Base-by-base conservation (phyloP, 1,284 basidiomycete species). In the Uromyces viciae-fabae region DNA sequence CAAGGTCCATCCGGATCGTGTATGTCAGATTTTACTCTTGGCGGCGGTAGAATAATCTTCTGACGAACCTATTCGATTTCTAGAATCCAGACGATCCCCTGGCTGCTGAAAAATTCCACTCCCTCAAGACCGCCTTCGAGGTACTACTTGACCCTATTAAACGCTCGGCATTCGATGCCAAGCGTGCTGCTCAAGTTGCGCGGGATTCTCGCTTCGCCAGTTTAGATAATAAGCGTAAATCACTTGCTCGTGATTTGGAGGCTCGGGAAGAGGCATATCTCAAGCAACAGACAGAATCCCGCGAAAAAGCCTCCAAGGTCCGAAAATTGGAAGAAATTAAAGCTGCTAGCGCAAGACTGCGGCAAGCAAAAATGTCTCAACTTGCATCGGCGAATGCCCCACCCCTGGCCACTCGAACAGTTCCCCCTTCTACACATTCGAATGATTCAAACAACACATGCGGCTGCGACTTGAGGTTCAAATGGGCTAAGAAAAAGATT, bases 1-100 rank as follows among this genome's bases (percentile, higher is more conserved):
- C 28, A 80, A 80, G 25, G 77, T 80, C 22, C 77, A 80, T 80
- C 77, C 77, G 62, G 77, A 80, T 31, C 46, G 77, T 49, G 77
- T 80, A 49, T 72, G 77, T 52, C 46, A 66, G 22, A 25, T 3
- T 66, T 3, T 60, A 8, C 25, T 3, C 25, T 31, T 60, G 4
- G n/a, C n/a, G n/a, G n/a, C n/a, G n/a, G n/a, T n/a, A n/a, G n/a
- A n/a, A n/a, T 60, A 5, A 31, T 14, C 25, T 5, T 66, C 15
- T 68, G 17, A 68, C n/a, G n/a, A 43, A n/a, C 25, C 3, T 33
- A n/a, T 9, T 33, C 58, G 17, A 28, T 69, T 46, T 46, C 66
- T 25, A 80, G 77, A 80, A 80, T 43, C 77, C 77, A 42, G 52
- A 80, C 52, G 77, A 80, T 42, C 77, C 66, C 5, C 52, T 36